Percentiles rank a stretch among this genome's conserved stretches.
Conservation (phyloP, 352 stramenopile genomes). For the Phytophthora pistaciae region DNA sequence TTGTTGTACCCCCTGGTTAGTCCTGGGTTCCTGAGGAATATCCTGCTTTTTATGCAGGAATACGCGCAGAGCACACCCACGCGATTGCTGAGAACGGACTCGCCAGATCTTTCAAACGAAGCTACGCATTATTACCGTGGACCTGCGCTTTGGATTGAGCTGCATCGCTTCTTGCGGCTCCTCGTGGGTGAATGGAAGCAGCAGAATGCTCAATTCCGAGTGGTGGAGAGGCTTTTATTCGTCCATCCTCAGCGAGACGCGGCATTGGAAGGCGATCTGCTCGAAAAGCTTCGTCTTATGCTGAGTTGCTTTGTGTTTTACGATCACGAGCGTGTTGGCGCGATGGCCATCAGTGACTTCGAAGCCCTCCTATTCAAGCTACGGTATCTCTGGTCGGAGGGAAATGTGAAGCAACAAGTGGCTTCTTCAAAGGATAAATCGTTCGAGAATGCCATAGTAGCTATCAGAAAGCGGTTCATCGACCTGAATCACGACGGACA, state of each 20-base stretch:
- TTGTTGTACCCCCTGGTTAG: conserved; percentile 77
- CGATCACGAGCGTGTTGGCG: conserved; percentile 65
- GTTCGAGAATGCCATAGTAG: conserved; percentile 66
- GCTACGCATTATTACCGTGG: background rate
- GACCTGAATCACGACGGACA: conserved; percentile 67
- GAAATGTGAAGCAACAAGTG: conserved; percentile 15
- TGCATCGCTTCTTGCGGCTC: conserved; percentile 72
- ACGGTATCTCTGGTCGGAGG: conserved; percentile 72
- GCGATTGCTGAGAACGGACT: conserved; percentile 11
- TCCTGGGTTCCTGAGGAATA: conserved; percentile 64
- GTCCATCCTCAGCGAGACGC: conserved; percentile 34
- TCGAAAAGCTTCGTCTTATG: conserved; percentile 71
- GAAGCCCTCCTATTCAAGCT: conserved; percentile 59
- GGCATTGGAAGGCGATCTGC: conserved; percentile 23
- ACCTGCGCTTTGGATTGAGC: conserved; percentile 54
- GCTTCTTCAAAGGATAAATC: conserved; percentile 29
- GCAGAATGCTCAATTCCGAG: conserved; percentile 62
- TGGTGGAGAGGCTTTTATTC: conserved; percentile 62
- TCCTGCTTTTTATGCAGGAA: conserved; percentile 59
- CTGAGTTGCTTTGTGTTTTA: conserved; percentile 83
- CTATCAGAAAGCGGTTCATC: conserved; percentile 53
- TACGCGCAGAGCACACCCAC: conserved; percentile 54
- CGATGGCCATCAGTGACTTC: conserved; percentile 61
- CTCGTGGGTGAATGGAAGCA: conserved; percentile 81
- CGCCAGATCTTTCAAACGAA: conserved; percentile 9